These are phyloP conservation scores for Globisporangium apiculatum DNA, from an alignment of 352 stramenopile species.

Conservation along the genomic window DNA sequence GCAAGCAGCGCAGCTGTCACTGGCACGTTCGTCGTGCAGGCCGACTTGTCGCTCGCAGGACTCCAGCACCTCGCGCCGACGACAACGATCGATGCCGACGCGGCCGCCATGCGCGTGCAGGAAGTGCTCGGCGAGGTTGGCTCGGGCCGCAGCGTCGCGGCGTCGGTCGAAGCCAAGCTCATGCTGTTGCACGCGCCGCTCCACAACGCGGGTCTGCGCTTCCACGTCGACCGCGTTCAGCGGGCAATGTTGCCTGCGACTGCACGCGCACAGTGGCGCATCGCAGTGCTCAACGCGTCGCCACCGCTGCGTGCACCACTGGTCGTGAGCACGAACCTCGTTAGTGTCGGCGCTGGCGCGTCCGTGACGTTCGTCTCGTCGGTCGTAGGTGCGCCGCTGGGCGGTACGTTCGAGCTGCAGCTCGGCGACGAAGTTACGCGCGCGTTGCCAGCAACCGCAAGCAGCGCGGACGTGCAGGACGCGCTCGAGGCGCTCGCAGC, in stretches of 20 bases:
- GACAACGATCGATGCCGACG: constrained; percentile 17
- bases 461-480: constrained; percentile 18
- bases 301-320: constrained; percentile 3
- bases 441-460: constrained; percentile 2
- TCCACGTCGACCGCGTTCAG: constrained; percentile 17
- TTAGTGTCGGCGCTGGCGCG: constrained; percentile 1
- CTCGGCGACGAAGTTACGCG: constrained; percentile 16
- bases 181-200: constrained; percentile 11
- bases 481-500: constrained; percentile 23
- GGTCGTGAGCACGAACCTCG: constrained; percentile 2
- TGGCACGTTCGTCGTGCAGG: constrained; percentile 20
- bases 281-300: constrained; percentile 7
- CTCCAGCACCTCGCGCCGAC: not conserved
- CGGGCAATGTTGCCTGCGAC: not conserved
- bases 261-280: constrained; percentile 7
- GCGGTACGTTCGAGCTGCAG: constrained; percentile 22
- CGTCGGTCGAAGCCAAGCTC: constrained; percentile 28
- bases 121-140: constrained; percentile 20
- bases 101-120: constrained; percentile 21
- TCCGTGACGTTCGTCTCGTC: constrained; percentile 1
- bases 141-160: constrained; percentile 14
- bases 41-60: constrained; percentile 3
- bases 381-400: constrained; percentile 5
- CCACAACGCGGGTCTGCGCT: not conserved
- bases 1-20: constrained; percentile 1